Evolutionary conservation across 495 filamentous ascomycete genomes (phyloP).

Genomic region (Friedmanniomyces simplex): DNA sequence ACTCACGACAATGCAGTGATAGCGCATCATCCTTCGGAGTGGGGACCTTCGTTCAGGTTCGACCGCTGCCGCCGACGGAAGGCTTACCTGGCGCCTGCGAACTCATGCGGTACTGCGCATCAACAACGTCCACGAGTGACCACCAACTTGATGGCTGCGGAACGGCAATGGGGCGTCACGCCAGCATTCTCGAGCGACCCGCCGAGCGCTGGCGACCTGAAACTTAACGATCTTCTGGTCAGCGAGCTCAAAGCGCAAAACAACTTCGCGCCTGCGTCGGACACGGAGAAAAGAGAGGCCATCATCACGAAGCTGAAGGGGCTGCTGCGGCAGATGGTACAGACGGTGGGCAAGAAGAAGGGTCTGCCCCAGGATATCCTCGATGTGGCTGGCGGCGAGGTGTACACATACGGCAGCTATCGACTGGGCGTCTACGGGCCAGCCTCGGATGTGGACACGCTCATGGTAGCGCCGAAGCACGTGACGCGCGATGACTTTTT

Average conservation of each 20-base stretch:
- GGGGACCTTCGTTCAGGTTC: not conserved
- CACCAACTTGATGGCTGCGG: constrained; percentile 3
- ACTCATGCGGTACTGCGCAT: not conserved
- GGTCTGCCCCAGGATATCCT: constrained; percentile 65
- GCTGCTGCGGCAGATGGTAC: constrained; percentile 76
- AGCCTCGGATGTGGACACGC: constrained; percentile 95
- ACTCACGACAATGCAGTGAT: not conserved
- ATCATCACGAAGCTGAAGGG: constrained; percentile 44
- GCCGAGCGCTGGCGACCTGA: constrained; percentile 64
- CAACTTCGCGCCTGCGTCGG: constrained; percentile 71
- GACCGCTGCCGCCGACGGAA: not conserved
- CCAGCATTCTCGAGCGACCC: constrained; percentile 66
- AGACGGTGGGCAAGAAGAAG: constrained; percentile 62
- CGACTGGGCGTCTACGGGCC: constrained; percentile 88
- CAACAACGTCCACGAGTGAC: not conserved
- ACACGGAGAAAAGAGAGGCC: constrained; percentile 64
- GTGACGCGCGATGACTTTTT: constrained; percentile 86
- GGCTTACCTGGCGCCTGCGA: not conserved
- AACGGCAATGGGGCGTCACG: constrained; percentile 67
- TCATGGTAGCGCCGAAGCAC: constrained; percentile 81
- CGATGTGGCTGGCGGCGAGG: constrained; percentile 72
- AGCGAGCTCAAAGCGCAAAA: constrained; percentile 76
- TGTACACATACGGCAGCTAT: constrained; percentile 93
- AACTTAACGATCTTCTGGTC: constrained; percentile 64
- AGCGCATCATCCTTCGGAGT: not conserved